phyloP scores from a whole-genome alignment of 2,329 filamentous ascomycete genomes.

The Aspergillus caelatus region DNA sequence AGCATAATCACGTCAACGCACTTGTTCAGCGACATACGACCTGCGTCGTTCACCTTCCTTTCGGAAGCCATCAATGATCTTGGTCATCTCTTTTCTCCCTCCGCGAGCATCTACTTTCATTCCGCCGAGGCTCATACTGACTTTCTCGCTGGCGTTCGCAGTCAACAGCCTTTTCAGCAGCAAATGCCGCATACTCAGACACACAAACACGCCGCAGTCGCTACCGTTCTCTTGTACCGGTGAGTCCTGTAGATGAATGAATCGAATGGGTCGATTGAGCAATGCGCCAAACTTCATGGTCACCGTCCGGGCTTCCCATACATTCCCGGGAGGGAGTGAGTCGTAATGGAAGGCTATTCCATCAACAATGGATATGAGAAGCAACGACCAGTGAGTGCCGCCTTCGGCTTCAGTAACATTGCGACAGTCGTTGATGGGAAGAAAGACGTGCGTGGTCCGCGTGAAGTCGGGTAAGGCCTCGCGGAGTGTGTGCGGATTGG shows the following conservation, averaged over 20 bases:
- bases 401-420: conserved; percentile 79
- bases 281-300: conserved; percentile 70
- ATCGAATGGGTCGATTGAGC: conserved; percentile 67
- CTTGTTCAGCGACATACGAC: conserved; percentile 62
- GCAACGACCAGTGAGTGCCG: conserved; percentile 90
- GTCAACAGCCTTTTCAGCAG: conserved; percentile 79
- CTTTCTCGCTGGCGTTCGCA: conserved; percentile 79
- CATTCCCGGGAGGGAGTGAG: conserved; percentile 76
- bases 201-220: conserved; percentile 96
- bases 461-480: conserved; percentile 79
- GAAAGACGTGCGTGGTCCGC: conserved; percentile 85
- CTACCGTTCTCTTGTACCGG: conserved; percentile 90
- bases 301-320: conserved; percentile 69
- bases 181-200: conserved; percentile 92
- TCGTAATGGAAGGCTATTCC: conserved; percentile 97
- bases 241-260: conserved; percentile 79
- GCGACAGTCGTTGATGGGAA: conserved; percentile 88
- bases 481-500: conserved; percentile 58
- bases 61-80: conserved; percentile 81
- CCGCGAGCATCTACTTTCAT: conserved; percentile 79
- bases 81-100: conserved; percentile 86
- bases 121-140: conserved; percentile 90
- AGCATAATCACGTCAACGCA: background rate
- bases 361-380: conserved; percentile 86
- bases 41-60: conserved; percentile 84